A percentile compares a stretch with the other conserved stretches of the same genome.
phyloP scores from a whole-genome alignment of 2,329 filamentous ascomycete genomes.

The Phoma sp. region DNA sequence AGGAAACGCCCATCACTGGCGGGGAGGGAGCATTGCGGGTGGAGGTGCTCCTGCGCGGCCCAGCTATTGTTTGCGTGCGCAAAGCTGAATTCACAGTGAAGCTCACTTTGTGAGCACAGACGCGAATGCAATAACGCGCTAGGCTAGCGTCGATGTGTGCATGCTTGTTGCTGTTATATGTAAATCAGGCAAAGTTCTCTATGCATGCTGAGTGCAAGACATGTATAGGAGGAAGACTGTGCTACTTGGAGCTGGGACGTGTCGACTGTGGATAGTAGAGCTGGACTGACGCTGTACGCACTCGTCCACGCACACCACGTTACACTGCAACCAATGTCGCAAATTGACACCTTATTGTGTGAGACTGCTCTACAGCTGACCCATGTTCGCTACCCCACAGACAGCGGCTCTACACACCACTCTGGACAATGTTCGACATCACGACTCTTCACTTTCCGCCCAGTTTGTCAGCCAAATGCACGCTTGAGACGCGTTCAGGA shows the following conservation, averaged over 20 bases:
- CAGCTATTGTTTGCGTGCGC: not conserved
- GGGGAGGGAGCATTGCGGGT: not conserved
- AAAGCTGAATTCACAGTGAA: constrained; percentile 6
- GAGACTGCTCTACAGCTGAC: not conserved
- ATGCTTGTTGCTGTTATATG: too few species aligned
- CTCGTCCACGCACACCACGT: not conserved
- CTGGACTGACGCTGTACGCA: too few species aligned
- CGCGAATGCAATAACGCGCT: not conserved
- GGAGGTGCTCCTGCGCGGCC: not conserved
- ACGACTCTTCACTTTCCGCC: constrained; percentile 1
- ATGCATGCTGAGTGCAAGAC: too few species aligned
- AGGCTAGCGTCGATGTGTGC: not conserved
- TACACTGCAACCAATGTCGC: not conserved
- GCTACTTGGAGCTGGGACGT: too few species aligned
- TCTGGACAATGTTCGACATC: constrained; percentile 9
- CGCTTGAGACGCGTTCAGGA: constrained; percentile 5
- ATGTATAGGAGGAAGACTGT: too few species aligned
- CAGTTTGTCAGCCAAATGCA: constrained; percentile 9
- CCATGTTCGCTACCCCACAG: not conserved
- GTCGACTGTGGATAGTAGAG: too few species aligned
- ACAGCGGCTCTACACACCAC: not conserved
- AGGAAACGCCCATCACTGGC: constrained; percentile 24
- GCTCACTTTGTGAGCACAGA: not conserved
- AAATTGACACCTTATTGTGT: not conserved
- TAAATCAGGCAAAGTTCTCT: too few species aligned